A percentile compares a stretch with the other conserved stretches of the same genome.
These are phyloP conservation scores for Miamiensis avidus DNA, from an alignment of 169 alveolate genomes.

Conservation along the genomic window DNA sequence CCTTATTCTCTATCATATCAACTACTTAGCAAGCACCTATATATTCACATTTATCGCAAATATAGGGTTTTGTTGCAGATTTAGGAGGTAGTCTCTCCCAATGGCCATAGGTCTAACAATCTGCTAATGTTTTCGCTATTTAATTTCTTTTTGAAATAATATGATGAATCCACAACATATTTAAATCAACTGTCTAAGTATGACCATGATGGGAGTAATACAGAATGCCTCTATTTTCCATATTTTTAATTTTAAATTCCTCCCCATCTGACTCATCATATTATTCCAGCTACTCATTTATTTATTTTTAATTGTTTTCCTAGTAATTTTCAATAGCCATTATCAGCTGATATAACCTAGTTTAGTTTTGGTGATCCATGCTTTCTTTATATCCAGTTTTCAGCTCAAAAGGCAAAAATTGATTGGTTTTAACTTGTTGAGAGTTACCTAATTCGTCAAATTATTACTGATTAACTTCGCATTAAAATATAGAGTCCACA, in stretches of 20 bases:
- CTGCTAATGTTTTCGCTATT: neutral
- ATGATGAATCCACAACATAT: no score
- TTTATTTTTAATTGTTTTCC: neutral
- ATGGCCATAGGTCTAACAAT: no score
- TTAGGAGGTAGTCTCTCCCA: neutral
- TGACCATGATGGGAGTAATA: neutral
- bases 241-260: no score
- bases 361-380: neutral
- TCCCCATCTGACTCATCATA: neutral
- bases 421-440: neutral
- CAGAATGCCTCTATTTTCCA: neutral
- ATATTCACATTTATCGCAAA: neutral
- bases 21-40: neutral
- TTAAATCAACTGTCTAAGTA: neutral
- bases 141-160: neutral
- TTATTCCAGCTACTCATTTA: neutral
- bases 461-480: neutral
- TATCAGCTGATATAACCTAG: no score
- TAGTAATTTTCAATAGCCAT: neutral
- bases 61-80: neutral
- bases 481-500: neutral
- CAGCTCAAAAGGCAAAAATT: neutral
- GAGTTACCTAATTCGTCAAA: neutral
- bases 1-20: neutral
- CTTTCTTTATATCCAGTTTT: neutral